phyloP scores from a whole-genome alignment of 2,329 filamentous ascomycete species.

The Neoscytalidium dimidiatum region DNA sequence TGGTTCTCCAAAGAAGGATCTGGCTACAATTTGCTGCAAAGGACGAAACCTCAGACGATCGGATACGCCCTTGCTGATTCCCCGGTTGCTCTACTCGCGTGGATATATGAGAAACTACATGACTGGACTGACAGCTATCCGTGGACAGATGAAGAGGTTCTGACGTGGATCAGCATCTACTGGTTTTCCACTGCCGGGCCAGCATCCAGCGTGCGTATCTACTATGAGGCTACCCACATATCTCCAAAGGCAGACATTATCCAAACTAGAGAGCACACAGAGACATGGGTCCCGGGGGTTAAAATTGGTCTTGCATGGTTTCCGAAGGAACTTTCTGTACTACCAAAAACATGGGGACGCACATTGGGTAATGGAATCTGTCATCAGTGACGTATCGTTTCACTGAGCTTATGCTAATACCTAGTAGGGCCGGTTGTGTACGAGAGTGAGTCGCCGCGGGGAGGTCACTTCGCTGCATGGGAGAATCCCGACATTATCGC shows the following conservation, averaged over 20 bases:
- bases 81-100: constrained; percentile 70
- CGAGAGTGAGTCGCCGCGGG: constrained; percentile 51
- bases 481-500: constrained; percentile 58
- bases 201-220: constrained; percentile 67
- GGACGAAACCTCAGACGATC: constrained; percentile 72
- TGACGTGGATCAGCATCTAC: constrained; percentile 75
- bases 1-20: constrained; percentile 62
- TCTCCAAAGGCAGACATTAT: constrained; percentile 25
- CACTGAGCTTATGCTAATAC: no score
- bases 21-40: constrained; percentile 62
- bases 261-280: constrained; percentile 36
- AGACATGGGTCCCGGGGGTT: constrained; percentile 47
- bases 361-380: constrained; percentile 60
- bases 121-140: constrained; percentile 73
- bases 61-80: constrained; percentile 70
- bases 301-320: constrained; percentile 59
- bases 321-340: constrained; percentile 58
- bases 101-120: constrained; percentile 80
- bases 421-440: constrained; percentile 54
- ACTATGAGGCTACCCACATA: constrained; percentile 65
- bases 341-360: constrained; percentile 58
- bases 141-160: constrained; percentile 75
- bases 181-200: constrained; percentile 70
- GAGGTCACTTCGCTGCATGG: constrained; percentile 64
- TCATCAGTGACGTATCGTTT: no score